Conservation (phyloP, 192 early-diverging fungal species). For the Gaertneriomyces sp. region DNA sequence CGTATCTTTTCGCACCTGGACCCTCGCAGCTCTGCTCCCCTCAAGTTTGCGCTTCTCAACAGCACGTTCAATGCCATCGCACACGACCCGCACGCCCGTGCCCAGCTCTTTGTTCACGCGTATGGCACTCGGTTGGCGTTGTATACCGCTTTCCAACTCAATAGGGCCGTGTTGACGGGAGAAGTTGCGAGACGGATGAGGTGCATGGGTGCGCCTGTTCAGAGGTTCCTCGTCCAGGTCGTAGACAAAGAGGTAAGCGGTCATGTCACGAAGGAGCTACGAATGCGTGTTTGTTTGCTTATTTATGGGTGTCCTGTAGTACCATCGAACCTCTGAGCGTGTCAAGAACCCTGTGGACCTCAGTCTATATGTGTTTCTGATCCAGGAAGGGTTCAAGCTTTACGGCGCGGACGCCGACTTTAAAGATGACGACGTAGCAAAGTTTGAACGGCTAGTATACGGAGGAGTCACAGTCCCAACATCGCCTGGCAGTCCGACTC, state of each 20-base stretch:
- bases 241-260: conserved; percentile 38
- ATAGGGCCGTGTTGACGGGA: conserved; percentile 27
- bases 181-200: conserved; percentile 34
- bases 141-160: conserved; percentile 33
- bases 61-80: conserved; percentile 24
- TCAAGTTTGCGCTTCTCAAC: conserved; percentile 18
- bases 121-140: conserved; percentile 31
- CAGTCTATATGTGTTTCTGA: conserved; percentile 34
- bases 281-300: background rate
- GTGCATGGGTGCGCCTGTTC: conserved; percentile 22
- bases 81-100: conserved; percentile 38
- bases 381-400: conserved; percentile 29
- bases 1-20: conserved; percentile 36
- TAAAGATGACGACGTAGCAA: conserved; percentile 43
- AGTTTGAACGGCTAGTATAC: conserved; percentile 40
- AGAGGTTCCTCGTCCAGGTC: conserved; percentile 39
- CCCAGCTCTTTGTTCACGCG: conserved; percentile 21
- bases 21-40: conserved; percentile 15
- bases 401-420: conserved; percentile 38
- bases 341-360: conserved; percentile 19
- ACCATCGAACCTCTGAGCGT: conserved; percentile 35
- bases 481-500: background rate
- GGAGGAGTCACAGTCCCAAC: background rate
- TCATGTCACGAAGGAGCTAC: background rate
- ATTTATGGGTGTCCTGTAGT: conserved; percentile 10